phyloP scores from a whole-genome alignment of 2,329 filamentous ascomycete genomes.

The Fusarium sambucinum region DNA sequence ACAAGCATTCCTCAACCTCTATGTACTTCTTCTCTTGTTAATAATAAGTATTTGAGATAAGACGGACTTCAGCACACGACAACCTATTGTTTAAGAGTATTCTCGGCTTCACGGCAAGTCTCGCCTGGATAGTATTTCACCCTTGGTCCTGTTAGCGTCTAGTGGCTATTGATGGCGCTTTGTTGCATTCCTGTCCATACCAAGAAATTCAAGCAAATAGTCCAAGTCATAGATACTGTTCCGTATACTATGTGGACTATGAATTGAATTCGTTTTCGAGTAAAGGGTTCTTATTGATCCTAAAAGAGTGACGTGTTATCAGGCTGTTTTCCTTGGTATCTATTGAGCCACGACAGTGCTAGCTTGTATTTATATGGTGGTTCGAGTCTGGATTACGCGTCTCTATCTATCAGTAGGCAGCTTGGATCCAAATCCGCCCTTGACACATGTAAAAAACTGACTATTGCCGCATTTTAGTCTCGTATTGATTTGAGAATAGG shows the following conservation, averaged over 20 bases:
- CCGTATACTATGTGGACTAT: neutral
- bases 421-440: slow-evolving; percentile 4
- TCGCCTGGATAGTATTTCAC: slow-evolving; percentile 2
- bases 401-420: slow-evolving; percentile 16
- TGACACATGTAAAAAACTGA: slow-evolving; percentile 17
- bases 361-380: slow-evolving; percentile 9
- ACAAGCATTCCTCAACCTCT: neutral
- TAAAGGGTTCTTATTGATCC: neutral
- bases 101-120: slow-evolving; percentile 29
- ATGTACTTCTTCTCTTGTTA: neutral
- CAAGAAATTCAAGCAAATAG: neutral
- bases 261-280: neutral
- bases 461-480: slow-evolving; percentile 4
- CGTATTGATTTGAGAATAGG: neutral
- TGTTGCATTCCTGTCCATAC: neutral
- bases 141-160: slow-evolving; percentile 7
- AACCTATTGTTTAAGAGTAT: neutral
- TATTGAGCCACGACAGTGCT: slow-evolving; percentile 16
- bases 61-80: slow-evolving; percentile 4
- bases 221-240: neutral
- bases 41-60: neutral
- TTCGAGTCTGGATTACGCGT: slow-evolving; percentile 29
- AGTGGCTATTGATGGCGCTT: slow-evolving; percentile 4
- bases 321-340: slow-evolving; percentile 22
- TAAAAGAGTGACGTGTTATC: slow-evolving; percentile 16